Base-by-base conservation (phyloP, 2,329 filamentous ascomycete genomes). In the Aspergillus cejpii region DNA sequence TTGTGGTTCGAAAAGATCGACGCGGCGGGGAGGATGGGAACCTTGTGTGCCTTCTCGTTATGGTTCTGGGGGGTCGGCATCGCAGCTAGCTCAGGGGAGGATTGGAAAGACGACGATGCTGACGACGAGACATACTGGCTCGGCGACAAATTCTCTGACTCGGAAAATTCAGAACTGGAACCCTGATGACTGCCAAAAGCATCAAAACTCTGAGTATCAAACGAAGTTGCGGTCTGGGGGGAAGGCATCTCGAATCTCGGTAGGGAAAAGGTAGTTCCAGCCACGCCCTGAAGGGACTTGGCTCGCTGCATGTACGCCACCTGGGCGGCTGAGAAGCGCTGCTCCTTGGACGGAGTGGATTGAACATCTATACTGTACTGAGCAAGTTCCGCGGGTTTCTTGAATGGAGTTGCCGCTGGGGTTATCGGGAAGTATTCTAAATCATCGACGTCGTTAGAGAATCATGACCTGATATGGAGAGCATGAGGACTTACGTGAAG, bases 361-460 rank as follows among this genome's bases (percentile, higher is more conserved):
- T 69, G 63, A 27, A 62, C 52, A 45, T 67, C 69, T 50, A 62
- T 62, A 50, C 62, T 62, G 43, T 68, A 65, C 36, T 64, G 63
- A 45, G 61, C 56, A 48, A 64, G 55, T 47, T 65, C 63, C 49
- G 62, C 61, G 41, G 65, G 61, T 53, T 62, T 60, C 55, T 65
- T 68, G 56, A 69, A 65, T 11, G 83, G 82, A 15, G 81, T 85
- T 41, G 80, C 78, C 56, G 76, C 77, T 42, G 84, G 83, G 21
- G 84, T 87, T 37, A 82, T 77, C 45, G 83, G 83, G 52, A 79
- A 78, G 56, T 80, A 83, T 53, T 71, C 81, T 82, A 47, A 33
- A 41, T 21, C 24, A 15, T n/a, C n/a, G n/a, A n/a, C 15, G 52
- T 69, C 41, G 64, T 57, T 27, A 28, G 8, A 10, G 24, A 20